Conservation (phyloP, 257 asterid species). For the Verbena officinalis region DNA sequence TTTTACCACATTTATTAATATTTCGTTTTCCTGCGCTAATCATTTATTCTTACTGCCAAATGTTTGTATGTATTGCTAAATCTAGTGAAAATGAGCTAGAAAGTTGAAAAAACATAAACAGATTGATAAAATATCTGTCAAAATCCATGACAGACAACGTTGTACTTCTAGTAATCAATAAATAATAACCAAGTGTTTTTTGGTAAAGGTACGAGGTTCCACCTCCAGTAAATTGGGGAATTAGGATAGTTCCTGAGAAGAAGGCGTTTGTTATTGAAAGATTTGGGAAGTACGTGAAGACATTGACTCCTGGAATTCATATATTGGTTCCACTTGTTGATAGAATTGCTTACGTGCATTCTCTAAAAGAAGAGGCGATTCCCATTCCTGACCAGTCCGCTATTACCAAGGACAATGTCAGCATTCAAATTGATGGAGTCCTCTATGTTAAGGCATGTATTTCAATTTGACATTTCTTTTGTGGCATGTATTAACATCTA, state of each 20-base stretch:
- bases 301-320: slow-evolving; percentile 84
- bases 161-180: background rate
- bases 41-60: background rate
- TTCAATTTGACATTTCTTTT: slow-evolving; percentile 6
- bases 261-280: slow-evolving; percentile 83
- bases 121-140: background rate
- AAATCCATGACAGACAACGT: background rate
- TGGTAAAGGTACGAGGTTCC: slow-evolving; percentile 54
- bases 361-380: slow-evolving; percentile 81
- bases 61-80: background rate
- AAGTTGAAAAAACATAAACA: background rate
- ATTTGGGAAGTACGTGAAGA: slow-evolving; percentile 78
- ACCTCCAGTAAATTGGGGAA: slow-evolving; percentile 81
- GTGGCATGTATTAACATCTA: background rate
- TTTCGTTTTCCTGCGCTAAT: background rate
- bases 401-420: slow-evolving; percentile 90
- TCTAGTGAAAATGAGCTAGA: background rate
- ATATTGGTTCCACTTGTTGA: slow-evolving; percentile 80
- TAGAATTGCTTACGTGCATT: slow-evolving; percentile 79
- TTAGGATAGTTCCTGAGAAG: slow-evolving; percentile 85
- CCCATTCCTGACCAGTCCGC: slow-evolving; percentile 79
- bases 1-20: background rate
- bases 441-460: slow-evolving; percentile 74
- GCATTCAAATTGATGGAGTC: slow-evolving; percentile 77
- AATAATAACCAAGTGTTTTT: background rate